phyloP scores from a whole-genome alignment of 108 stramenopile species.

The Fistulifera solaris region DNA sequence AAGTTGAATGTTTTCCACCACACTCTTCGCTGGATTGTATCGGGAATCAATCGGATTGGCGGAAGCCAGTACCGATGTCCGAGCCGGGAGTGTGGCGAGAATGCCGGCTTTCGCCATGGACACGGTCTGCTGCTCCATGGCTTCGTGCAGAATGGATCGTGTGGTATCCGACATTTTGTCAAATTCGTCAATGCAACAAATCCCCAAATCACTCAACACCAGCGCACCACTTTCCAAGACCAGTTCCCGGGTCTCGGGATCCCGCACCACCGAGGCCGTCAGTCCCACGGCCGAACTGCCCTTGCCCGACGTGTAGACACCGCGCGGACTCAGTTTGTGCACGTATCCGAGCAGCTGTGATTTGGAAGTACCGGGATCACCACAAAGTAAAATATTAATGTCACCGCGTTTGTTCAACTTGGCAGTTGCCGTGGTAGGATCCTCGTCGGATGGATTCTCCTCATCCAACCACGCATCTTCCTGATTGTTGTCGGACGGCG shows the following conservation, averaged over 20 bases:
- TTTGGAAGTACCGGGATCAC: conserved; percentile 97
- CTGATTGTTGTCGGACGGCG: conserved; percentile 15
- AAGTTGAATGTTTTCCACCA: conserved; percentile 98
- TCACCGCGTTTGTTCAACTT: conserved; percentile 90
- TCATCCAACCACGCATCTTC: conserved; percentile 29
- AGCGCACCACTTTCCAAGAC: conserved; percentile 97
- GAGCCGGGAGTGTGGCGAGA: conserved; percentile 94
- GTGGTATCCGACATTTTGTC: conserved; percentile 99
- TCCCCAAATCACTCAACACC: conserved; percentile 93
- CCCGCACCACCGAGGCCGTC: conserved; percentile 96
- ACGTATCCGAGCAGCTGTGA: conserved; percentile 96
- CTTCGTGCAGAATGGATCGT: conserved; percentile 97
- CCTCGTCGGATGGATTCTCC: conserved; percentile 21
- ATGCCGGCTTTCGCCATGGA: conserved; percentile 98
- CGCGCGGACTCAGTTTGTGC: conserved; percentile 92
- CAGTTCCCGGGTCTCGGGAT: conserved; percentile 96
- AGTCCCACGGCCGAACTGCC: conserved; percentile 96
- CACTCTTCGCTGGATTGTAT: conserved; percentile 93
- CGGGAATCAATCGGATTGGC: conserved; percentile 97
- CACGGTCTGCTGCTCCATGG: conserved; percentile 99
- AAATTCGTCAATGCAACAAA: conserved; percentile 97
- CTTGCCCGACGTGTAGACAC: conserved; percentile 98
- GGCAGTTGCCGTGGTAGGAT: conserved; percentile 3
- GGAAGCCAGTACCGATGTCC: conserved; percentile 95
- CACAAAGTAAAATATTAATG: conserved; percentile 97